Evolutionary conservation across 176 grass and related monocot species (phyloP).

Genomic region (Rhynchospora tenuis): DNA sequence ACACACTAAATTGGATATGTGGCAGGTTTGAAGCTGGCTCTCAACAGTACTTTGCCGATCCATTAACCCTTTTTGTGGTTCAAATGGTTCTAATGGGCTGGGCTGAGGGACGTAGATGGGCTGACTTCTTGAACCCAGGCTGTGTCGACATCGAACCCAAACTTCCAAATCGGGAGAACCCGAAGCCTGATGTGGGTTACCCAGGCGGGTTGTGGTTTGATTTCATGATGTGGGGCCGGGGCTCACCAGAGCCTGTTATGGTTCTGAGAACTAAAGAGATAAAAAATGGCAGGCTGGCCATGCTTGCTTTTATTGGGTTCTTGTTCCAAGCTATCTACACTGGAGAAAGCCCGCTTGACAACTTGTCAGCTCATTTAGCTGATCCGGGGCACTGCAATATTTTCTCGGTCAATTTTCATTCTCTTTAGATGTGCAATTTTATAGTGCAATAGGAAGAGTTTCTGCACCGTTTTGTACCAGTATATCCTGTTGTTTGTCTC

Average conservation of each 20-base stretch:
- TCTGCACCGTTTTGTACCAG: background rate
- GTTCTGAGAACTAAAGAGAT: constrained; percentile 95
- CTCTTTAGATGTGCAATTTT: background rate
- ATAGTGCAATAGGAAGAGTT: background rate
- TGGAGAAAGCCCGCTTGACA: constrained; percentile 59
- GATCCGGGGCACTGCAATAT: constrained; percentile 84
- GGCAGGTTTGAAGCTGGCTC: constrained; percentile 45
- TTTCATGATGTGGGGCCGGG: constrained; percentile 81
- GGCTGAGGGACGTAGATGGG: constrained; percentile 89
- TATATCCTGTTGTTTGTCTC: background rate
- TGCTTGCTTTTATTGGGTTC: constrained; percentile 89
- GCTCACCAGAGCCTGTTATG: constrained; percentile 89
- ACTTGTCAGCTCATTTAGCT: constrained; percentile 70
- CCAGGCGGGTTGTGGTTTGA: constrained; percentile 89
- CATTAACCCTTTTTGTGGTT: constrained; percentile 52
- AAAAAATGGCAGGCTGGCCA: constrained; percentile 87
- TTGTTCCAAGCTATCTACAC: constrained; percentile 91
- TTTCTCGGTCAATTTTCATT: constrained; percentile 43
- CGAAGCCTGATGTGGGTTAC: constrained; percentile 69
- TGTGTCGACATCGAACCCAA: constrained; percentile 65
- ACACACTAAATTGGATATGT: background rate
- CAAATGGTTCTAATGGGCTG: constrained; percentile 96
- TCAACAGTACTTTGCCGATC: constrained; percentile 70
- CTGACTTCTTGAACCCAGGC: constrained; percentile 56
- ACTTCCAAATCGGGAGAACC: constrained; percentile 55